These are phyloP conservation scores for Neurospora sp. DNA, from an alignment of 495 filamentous ascomycete species.

Conservation along the genomic window DNA sequence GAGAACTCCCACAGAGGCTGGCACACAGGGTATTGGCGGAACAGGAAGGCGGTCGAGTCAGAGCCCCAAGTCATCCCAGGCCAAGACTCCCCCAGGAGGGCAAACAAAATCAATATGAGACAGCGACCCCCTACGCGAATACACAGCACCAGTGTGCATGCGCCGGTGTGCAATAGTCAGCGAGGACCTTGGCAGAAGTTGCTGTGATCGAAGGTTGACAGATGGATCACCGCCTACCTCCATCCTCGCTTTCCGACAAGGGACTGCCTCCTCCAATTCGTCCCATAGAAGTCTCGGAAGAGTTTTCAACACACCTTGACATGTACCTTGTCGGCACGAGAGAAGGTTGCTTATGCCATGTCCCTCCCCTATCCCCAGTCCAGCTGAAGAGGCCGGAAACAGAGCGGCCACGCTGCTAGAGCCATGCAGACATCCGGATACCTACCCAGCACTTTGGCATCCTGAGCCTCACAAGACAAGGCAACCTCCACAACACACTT, in stretches of 20 bases:
- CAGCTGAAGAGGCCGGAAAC: background rate
- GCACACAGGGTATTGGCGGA: background rate
- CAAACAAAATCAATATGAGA: background rate
- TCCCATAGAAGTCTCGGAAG: background rate
- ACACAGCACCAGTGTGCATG: background rate
- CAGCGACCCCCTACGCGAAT: background rate
- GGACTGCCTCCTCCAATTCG: background rate
- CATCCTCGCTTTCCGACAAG: background rate
- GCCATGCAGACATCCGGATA: background rate
- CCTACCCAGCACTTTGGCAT: background rate
- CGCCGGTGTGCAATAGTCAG: background rate
- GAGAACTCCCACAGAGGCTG: background rate
- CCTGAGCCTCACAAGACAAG: background rate
- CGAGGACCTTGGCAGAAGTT: background rate
- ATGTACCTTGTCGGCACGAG: background rate
- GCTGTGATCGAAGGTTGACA: background rate
- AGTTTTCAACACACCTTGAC: background rate
- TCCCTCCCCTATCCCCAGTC: background rate
- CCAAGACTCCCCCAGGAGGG: conserved; percentile 6
- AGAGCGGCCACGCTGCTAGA: background rate
- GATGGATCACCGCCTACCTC: background rate
- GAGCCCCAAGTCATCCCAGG: background rate
- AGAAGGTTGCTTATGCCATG: background rate
- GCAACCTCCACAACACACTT: background rate
- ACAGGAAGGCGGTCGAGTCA: background rate